Base-by-base conservation (phyloP, 1,284 basidiomycete species). In the Anthracocystis walkeri region DNA sequence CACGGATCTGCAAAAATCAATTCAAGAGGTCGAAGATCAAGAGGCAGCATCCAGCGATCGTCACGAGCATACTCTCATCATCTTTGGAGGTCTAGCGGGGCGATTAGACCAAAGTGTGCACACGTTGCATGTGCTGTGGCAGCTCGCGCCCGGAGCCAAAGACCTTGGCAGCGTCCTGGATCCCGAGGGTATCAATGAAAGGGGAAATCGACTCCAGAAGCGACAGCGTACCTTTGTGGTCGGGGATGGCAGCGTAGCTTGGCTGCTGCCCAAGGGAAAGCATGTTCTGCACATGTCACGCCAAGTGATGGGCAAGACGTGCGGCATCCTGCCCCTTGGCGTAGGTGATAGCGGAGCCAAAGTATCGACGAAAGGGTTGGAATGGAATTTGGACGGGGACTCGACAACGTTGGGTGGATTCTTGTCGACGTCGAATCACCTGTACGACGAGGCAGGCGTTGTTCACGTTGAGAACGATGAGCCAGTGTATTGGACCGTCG, bases 1-100 rank as follows among this genome's bases (percentile, higher is more conserved):
- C 2, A 99, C 97, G 0, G 97, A 99, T 84, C 89, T 99, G 56
- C 94, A 94, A 90, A 99, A 99, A 87, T 95, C 93, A 80, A 87
- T 98, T 2, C 76, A 84, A 11, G 88, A 90, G 14, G 84, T 98
- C 0, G 87, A 87, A 21, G 75, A 80, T 25, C 66, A 89, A 57
- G 90, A 90, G 74, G 84, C 87, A 59, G 89, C 90, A 75, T 78
- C 79, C 12, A 40, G 55, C 12, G 44, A 35, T n/a, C 21, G 63
- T 0, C 20, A 44, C 20, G 61, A 74, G 23, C 49, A 66, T 11
- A 63, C 70, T 1, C 88, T 95, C 14, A 87, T 98, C 53, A 87
- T 99, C 51, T 89, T 95, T 2, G 95, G 96, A 5, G 96, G 96
- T 0, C 87, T 99, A 2, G 89, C 92, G 1, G 97, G 96, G 0